Percentiles rank a stretch among this genome's conserved stretches.
Conservation (phyloP, 768 basidiomycete genomes). For the Termitomyces sp. region DNA sequence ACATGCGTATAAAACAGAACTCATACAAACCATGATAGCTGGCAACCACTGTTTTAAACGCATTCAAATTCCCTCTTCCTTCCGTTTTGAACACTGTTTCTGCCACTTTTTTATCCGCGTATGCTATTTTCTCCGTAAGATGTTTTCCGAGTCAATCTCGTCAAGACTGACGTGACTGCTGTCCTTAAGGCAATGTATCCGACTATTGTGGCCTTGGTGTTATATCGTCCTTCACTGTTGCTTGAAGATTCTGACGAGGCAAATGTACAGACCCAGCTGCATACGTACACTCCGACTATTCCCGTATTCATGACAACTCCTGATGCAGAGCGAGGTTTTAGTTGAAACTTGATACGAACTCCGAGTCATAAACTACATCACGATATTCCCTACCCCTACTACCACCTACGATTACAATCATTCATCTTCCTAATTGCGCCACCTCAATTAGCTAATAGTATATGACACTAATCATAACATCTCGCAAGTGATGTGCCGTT, state of each 20-base stretch:
- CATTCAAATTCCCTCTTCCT: not conserved
- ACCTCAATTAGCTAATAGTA: too few species aligned
- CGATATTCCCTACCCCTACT: too few species aligned
- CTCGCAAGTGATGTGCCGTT: too few species aligned
- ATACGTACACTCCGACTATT: not conserved
- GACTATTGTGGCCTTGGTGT: not conserved
- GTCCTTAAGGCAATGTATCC: slow-evolving; percentile 6
- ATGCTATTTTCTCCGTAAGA: slow-evolving; percentile 1
- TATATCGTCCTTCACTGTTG: not conserved
- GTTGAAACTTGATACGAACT: too few species aligned
- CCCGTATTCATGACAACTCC: slow-evolving; percentile 3
- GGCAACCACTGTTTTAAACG: not conserved
- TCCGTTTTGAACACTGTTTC: not conserved
- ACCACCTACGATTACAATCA: too few species aligned
- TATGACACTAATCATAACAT: too few species aligned
- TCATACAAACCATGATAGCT: not conserved
- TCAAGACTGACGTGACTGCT: not conserved
- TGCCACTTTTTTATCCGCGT: not conserved
- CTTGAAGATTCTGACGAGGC: not conserved
- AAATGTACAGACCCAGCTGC: not conserved
- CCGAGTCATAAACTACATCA: too few species aligned
- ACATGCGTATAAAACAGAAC: not conserved
- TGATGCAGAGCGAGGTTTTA: not conserved
- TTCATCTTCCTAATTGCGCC: too few species aligned
- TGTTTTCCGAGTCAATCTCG: not conserved